Evolutionary conservation across 2,329 filamentous ascomycete genomes (phyloP).

Genomic region (Ambrosiella xylebori): DNA sequence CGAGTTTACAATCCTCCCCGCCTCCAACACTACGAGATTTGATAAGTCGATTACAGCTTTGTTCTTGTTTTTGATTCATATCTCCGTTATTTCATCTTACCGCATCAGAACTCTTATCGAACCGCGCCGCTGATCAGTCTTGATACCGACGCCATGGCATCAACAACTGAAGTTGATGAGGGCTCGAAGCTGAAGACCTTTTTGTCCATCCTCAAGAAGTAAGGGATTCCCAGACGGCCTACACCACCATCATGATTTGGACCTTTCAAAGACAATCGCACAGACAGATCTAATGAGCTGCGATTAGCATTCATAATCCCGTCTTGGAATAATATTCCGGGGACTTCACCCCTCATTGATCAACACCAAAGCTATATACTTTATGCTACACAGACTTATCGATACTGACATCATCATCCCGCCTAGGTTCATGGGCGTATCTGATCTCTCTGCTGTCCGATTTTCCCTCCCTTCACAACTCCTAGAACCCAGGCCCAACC

Average conservation of each 20-base stretch:
- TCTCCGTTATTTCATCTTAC: background rate
- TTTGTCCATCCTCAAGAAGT: conserved; percentile 12
- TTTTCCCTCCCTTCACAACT: conserved; percentile 94
- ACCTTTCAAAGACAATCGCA: background rate
- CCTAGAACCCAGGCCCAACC: conserved; percentile 85
- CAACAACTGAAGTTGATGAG: conserved; percentile 8
- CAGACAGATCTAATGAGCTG: background rate
- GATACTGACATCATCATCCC: background rate
- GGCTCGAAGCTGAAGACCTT: conserved; percentile 11
- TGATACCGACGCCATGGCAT: conserved; percentile 7
- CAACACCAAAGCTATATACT: background rate
- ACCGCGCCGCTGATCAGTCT: background rate
- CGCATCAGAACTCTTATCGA: background rate
- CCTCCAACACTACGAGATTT: background rate
- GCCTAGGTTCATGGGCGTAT: conserved; percentile 77
- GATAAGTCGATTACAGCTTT: background rate
- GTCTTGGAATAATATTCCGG: too few relatives aligned
- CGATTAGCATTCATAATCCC: background rate
- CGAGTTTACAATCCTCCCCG: conserved; percentile 7
- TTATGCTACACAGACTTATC: background rate
- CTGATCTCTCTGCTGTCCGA: conserved; percentile 86
- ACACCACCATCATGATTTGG: background rate
- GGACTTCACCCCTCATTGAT: too few relatives aligned
- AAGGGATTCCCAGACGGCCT: conserved; percentile 5
- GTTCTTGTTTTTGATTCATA: background rate